Conservation (phyloP, 176 grass and related monocot genomes). For the Cenchrus americanus region DNA sequence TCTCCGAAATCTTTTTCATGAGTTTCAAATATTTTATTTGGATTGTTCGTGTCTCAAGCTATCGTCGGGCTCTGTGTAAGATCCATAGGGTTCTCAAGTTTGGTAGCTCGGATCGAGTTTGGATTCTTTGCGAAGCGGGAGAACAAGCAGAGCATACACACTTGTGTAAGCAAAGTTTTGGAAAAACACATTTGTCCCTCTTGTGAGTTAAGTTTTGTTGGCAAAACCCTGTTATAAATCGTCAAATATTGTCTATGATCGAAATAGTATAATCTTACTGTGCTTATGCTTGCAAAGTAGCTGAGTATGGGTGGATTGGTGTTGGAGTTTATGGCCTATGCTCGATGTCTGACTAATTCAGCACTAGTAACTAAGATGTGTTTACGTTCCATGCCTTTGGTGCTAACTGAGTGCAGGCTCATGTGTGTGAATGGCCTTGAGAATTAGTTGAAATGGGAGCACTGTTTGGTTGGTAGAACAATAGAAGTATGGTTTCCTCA, state of each 20-base stretch:
- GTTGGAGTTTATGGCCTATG: slow-evolving; percentile 8
- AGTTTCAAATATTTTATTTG: too few relatives aligned
- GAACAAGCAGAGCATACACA: background rate
- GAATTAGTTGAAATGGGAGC: background rate
- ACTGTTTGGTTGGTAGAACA: background rate
- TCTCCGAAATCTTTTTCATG: too few relatives aligned
- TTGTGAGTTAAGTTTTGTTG: slow-evolving; percentile 8
- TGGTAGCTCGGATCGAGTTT: background rate
- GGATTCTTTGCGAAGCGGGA: background rate
- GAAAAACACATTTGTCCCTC: background rate
- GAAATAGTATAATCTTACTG: background rate
- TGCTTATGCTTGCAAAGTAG: background rate
- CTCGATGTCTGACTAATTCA: background rate
- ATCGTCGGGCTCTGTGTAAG: too few relatives aligned
- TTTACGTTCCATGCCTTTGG: slow-evolving; percentile 8
- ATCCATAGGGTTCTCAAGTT: too few relatives aligned
- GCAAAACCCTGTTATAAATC: background rate
- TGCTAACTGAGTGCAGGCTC: background rate
- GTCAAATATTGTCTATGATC: background rate
- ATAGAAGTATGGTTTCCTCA: slow-evolving; percentile 8
- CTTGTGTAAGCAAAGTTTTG: slow-evolving; percentile 25
- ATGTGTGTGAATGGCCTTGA: background rate
- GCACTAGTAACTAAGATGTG: background rate
- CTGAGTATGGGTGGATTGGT: slow-evolving; percentile 15
- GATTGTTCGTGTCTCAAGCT: too few relatives aligned